Conservation (phyloP, 176 grass and related monocot genomes). For the Carex littledalei region DNA sequence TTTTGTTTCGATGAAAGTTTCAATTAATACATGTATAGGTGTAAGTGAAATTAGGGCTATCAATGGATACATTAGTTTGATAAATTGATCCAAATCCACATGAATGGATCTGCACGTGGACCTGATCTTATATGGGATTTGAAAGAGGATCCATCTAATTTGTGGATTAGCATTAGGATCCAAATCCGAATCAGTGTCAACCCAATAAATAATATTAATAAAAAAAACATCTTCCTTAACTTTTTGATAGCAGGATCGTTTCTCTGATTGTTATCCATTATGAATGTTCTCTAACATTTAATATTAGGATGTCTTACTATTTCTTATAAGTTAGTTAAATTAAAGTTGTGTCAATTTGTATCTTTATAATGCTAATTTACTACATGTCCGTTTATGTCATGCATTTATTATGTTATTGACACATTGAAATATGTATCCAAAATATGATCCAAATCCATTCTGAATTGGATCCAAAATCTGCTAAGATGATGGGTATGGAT, state of each 20-base stretch:
- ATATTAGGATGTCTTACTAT: not conserved
- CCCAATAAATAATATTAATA: not conserved
- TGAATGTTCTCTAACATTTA: not conserved
- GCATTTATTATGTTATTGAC: not conserved
- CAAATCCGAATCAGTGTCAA: not conserved
- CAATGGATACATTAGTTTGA: not conserved
- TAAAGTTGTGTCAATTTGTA: too few species aligned
- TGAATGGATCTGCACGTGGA: not conserved
- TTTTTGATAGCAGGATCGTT: not conserved
- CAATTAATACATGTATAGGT: not conserved
- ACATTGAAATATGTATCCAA: not conserved
- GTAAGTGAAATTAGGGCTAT: not conserved
- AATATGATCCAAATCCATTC: not conserved
- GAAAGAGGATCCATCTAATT: not conserved
- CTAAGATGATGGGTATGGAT: not conserved
- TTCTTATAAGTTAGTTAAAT: not conserved
- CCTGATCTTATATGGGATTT: not conserved
- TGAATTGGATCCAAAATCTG: not conserved
- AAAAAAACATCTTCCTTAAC: not conserved
- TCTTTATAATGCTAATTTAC: too few species aligned
- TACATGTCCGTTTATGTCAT: not conserved
- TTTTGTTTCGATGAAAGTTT: not conserved
- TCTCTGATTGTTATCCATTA: not conserved
- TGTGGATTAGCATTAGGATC: not conserved
- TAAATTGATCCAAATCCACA: not conserved